These are phyloP conservation scores for Eucalyptus paniculata DNA, from an alignment of 345 rosid species.

Conservation along the genomic window DNA sequence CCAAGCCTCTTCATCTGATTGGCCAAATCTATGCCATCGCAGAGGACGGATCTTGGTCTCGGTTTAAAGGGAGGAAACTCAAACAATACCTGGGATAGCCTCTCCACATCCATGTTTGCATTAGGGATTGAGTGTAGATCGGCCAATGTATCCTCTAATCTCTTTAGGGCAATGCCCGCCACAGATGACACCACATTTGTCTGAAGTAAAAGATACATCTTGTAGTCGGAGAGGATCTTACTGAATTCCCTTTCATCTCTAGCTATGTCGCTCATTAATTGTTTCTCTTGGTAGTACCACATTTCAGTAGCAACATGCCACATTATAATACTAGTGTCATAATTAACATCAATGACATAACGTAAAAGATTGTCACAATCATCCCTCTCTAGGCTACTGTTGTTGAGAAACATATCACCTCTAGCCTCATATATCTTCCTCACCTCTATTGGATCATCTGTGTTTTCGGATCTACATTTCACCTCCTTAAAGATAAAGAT, in stretches of 20 bases:
- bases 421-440: not conserved
- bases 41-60: too few relatives aligned
- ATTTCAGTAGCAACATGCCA: not conserved
- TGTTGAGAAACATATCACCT: not conserved
- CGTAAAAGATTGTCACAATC: too few relatives aligned
- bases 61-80: too few relatives aligned
- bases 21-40: too few relatives aligned
- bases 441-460: fast-evolving
- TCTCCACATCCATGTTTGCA: too few relatives aligned
- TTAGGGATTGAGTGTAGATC: too few relatives aligned
- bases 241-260: not conserved
- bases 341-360: fast-evolving
- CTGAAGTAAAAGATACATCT: too few relatives aligned
- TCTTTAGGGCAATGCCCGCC: not conserved
- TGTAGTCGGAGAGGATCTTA: not conserved
- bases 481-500: not conserved
- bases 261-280: fast-evolving
- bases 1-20: too few relatives aligned
- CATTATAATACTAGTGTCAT: fast-evolving
- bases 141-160: too few relatives aligned
- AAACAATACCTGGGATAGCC: too few relatives aligned
- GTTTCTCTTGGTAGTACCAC: not conserved
- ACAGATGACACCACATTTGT: not conserved
- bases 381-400: too few relatives aligned
- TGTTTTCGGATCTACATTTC: fast-evolving